A percentile compares a stretch with the other conserved stretches of the same genome.
phyloP scores from a whole-genome alignment of 2,329 filamentous ascomycete genomes.

The Fusarium protoensiforme region DNA sequence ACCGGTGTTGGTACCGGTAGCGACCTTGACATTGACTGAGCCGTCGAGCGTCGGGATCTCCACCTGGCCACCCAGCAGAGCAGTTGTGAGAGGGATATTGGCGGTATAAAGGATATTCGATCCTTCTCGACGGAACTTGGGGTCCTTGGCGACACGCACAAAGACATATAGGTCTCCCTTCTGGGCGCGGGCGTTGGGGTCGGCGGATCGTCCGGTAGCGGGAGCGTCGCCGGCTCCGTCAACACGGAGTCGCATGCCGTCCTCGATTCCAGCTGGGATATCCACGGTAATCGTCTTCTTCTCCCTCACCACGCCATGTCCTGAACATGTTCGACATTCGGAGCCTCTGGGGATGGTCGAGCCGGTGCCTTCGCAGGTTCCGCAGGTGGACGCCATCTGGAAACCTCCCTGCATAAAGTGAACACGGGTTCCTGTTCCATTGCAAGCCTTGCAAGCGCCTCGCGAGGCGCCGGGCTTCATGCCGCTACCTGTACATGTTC shows the following conservation, averaged over 20 bases:
- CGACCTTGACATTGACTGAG: constrained; percentile 89
- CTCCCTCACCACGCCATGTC: constrained; percentile 86
- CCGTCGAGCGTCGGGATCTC: constrained; percentile 90
- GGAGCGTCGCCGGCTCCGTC: constrained; percentile 90
- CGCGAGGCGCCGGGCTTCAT: constrained; percentile 83
- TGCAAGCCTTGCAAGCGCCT: constrained; percentile 80
- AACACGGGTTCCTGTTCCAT: constrained; percentile 86
- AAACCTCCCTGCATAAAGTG: constrained; percentile 94
- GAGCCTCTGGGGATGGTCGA: constrained; percentile 79
- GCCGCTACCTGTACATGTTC: constrained; percentile 84
- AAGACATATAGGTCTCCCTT: constrained; percentile 92
- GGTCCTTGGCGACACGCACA: constrained; percentile 88
- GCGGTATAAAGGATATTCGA: constrained; percentile 95
- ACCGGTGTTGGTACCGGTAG: constrained; percentile 90
- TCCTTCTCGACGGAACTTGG: constrained; percentile 87
- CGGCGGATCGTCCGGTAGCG: constrained; percentile 75
- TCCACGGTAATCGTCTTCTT: constrained; percentile 87
- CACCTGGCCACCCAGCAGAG: constrained; percentile 90
- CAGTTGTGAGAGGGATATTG: constrained; percentile 90
- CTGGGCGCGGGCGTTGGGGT: constrained; percentile 71
- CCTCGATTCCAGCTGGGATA: constrained; percentile 94
- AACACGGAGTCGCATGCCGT: constrained; percentile 91
- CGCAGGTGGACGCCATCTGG: constrained; percentile 93
- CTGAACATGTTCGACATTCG: constrained; percentile 83
- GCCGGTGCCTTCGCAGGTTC: constrained; percentile 82